Conservation (phyloP, 1,284 basidiomycete species). For the Megacollybia platyphylla region DNA sequence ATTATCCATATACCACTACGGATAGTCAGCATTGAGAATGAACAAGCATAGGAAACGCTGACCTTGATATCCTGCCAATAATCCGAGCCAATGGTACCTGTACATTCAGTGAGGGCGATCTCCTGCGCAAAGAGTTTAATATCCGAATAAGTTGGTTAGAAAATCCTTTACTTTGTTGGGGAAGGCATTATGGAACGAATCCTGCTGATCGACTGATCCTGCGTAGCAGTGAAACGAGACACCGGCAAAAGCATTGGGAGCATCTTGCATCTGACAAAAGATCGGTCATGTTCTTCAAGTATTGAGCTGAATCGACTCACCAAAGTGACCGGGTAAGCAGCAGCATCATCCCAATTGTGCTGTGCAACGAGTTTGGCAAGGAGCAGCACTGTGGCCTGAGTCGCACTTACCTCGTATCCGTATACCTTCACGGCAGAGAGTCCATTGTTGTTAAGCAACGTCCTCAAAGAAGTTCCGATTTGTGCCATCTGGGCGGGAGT, state of each 20-base stretch:
- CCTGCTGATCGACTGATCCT: slow-evolving; percentile 27
- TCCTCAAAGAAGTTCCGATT: slow-evolving; percentile 29
- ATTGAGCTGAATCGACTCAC: slow-evolving; percentile 9
- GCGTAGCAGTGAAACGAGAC: slow-evolving; percentile 45
- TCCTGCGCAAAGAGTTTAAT: background rate
- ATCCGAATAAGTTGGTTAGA: background rate
- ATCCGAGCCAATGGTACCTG: slow-evolving; percentile 42
- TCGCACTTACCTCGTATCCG: slow-evolving; percentile 20
- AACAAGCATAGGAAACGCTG: background rate
- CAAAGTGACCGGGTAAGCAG: slow-evolving; percentile 21
- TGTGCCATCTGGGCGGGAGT: slow-evolving; percentile 27
- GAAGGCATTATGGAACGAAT: slow-evolving; percentile 26
- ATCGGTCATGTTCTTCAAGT: too few species aligned
- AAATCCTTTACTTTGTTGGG: slow-evolving; percentile 25
- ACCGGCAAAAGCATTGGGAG: slow-evolving; percentile 29
- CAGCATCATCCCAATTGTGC: slow-evolving; percentile 42
- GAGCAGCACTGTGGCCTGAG: background rate
- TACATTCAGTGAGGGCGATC: slow-evolving; percentile 18
- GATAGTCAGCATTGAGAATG: background rate
- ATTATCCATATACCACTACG: slow-evolving; percentile 65
- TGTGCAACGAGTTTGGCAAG: slow-evolving; percentile 7
- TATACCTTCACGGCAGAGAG: slow-evolving; percentile 32
- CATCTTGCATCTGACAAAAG: slow-evolving; percentile 26
- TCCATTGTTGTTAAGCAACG: slow-evolving; percentile 34
- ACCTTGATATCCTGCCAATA: slow-evolving; percentile 74